phyloP scores from a whole-genome alignment of 2,329 filamentous ascomycete species.

The Tothia fuscella region DNA sequence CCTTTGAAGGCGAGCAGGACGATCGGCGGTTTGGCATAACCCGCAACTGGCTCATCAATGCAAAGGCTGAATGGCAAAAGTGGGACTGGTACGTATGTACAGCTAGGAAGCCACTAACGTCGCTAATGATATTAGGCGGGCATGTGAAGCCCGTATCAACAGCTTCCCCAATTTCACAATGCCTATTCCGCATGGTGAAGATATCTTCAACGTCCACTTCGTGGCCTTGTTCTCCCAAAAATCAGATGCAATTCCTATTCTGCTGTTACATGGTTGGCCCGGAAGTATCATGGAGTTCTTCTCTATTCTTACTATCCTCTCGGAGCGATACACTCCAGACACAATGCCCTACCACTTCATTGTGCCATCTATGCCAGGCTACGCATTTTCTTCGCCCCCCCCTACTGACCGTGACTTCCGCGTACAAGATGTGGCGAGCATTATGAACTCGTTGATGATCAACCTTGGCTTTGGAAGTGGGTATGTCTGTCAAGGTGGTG shows the following conservation, averaged over 20 bases:
- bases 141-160: background rate
- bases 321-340: conserved; percentile 31
- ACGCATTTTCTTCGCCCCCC: conserved; percentile 37
- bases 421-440: conserved; percentile 27
- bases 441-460: conserved; percentile 41
- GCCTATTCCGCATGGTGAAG: background rate
- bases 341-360: conserved; percentile 46
- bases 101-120: background rate
- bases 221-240: conserved; percentile 41
- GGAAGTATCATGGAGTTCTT: conserved; percentile 44
- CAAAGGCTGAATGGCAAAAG: conserved; percentile 24
- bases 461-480: conserved; percentile 38
- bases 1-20: conserved; percentile 36
- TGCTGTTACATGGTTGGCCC: conserved; percentile 46
- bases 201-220: conserved; percentile 34
- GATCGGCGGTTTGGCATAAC: conserved; percentile 34
- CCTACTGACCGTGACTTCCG: conserved; percentile 35
- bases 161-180: conserved; percentile 1
- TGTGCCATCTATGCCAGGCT: conserved; percentile 44
- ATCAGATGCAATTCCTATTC: conserved; percentile 37
- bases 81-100: conserved; percentile 22
- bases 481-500: conserved; percentile 47
- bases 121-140: background rate
- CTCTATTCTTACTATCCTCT: conserved; percentile 35
- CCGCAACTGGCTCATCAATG: conserved; percentile 33